These are phyloP conservation scores for Kwoniella sp. DNA, from an alignment of 768 basidiomycete genomes.

Conservation along the genomic window DNA sequence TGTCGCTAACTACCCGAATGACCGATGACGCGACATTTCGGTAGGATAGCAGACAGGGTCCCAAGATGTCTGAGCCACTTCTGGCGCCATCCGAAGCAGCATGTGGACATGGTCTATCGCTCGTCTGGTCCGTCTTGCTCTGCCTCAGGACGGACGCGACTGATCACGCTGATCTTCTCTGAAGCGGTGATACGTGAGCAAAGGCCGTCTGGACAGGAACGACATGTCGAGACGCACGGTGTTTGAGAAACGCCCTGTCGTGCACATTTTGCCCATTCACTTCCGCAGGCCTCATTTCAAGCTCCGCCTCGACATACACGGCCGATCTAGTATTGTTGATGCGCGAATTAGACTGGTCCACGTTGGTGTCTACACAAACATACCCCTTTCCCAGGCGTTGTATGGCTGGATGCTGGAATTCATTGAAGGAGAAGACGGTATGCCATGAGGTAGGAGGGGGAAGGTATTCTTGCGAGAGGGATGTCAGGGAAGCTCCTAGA, in stretches of 20 bases:
- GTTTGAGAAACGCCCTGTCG: constrained; percentile 29
- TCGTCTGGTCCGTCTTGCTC: too few species aligned
- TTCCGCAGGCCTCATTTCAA: constrained; percentile 26
- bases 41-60: too few species aligned
- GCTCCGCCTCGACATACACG: constrained; percentile 38
- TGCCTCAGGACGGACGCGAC: too few species aligned
- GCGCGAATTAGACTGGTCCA: background rate
- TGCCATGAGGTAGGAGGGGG: constrained; percentile 33
- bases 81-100: too few species aligned
- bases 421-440: constrained; percentile 37
- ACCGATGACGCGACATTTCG: too few species aligned
- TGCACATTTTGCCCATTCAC: constrained; percentile 2
- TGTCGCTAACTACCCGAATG: too few species aligned
- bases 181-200: too few species aligned
- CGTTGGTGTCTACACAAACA: background rate
- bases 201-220: too few species aligned
- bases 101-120: too few species aligned
- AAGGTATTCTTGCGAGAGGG: background rate
- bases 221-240: constrained; percentile 25
- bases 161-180: too few species aligned
- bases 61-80: too few species aligned
- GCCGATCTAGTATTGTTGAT: constrained; percentile 15
- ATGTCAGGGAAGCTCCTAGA: background rate
- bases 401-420: constrained; percentile 17
- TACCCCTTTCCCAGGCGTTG: constrained; percentile 32